A percentile compares a stretch with the other conserved stretches of the same genome.
These are phyloP conservation scores for Favolaschia claudopus DNA, from an alignment of 768 basidiomycete species.

Conservation along the genomic window DNA sequence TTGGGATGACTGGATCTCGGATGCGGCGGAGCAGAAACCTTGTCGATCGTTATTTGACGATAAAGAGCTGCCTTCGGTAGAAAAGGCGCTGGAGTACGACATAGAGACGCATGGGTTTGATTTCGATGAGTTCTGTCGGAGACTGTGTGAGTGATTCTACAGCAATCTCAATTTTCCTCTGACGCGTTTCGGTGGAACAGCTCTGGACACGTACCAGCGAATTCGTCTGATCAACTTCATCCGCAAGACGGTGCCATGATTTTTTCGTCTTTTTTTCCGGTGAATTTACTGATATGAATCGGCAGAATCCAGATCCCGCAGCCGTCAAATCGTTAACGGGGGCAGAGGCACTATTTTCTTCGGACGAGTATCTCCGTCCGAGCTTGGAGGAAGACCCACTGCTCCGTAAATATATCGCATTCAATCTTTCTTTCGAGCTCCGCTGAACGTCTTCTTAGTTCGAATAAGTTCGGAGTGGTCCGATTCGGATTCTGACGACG, in stretches of 20 bases:
- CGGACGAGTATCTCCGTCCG: constrained; percentile 85
- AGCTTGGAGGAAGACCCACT: constrained; percentile 87
- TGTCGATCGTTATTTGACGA: constrained; percentile 83
- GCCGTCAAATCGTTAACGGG: constrained; percentile 59
- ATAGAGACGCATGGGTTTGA: constrained; percentile 67
- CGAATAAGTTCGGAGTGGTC: constrained; percentile 82
- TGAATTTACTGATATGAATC: constrained; percentile 6
- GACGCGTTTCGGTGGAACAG: background rate
- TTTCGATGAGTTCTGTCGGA: constrained; percentile 55
- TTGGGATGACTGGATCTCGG: constrained; percentile 85
- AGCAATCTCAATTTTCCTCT: too few species aligned
- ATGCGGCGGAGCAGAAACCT: constrained; percentile 58
- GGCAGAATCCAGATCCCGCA: constrained; percentile 60
- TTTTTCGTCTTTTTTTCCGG: background rate
- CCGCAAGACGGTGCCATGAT: constrained; percentile 60
- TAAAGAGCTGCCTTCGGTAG: constrained; percentile 61
- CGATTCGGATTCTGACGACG: constrained; percentile 73
- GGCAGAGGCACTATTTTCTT: constrained; percentile 66
- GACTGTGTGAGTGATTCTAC: constrained; percentile 60
- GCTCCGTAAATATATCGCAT: constrained; percentile 68
- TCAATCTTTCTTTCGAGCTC: background rate
- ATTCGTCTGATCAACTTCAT: constrained; percentile 77
- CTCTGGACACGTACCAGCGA: constrained; percentile 35
- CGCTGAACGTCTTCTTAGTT: constrained; percentile 44
- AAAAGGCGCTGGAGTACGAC: constrained; percentile 71